phyloP scores from a whole-genome alignment of 768 basidiomycete species.

The Agrocybe chaxingu region DNA sequence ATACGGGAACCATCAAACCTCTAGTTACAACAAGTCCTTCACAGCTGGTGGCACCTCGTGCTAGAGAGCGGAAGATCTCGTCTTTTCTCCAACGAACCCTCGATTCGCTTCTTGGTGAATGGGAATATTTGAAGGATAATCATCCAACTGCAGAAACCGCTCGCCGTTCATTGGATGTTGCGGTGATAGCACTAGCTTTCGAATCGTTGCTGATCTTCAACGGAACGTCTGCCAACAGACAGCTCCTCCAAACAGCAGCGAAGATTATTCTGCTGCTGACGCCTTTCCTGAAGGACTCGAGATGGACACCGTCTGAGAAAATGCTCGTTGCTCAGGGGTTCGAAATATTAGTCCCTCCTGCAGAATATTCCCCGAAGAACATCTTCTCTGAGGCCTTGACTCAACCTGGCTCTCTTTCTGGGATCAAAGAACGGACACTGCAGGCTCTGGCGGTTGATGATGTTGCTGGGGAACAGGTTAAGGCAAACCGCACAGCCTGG shows the following conservation, averaged over 20 bases:
- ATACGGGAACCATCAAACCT: too few relatives aligned
- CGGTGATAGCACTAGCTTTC: conserved; percentile 63
- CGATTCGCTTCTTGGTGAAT: conserved; percentile 45
- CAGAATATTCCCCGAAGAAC: conserved; percentile 24
- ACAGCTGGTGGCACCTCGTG: conserved; percentile 44
- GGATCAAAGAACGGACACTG: conserved; percentile 60
- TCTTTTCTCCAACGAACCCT: conserved; percentile 61
- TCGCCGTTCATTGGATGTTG: conserved; percentile 67
- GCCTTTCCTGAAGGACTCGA: conserved; percentile 35
- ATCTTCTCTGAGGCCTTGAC: conserved; percentile 43
- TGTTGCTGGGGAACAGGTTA: conserved; percentile 4
- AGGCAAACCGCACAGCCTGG: conserved; percentile 34
- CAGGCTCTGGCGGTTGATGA: conserved; percentile 27
- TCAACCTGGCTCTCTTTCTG: conserved; percentile 43
- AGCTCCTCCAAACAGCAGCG: conserved; percentile 62
- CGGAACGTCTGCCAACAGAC: conserved; percentile 56
- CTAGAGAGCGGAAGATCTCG: conserved; percentile 61
- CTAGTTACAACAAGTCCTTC: not conserved
- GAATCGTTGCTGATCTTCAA: conserved; percentile 65
- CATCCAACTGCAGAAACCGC: conserved; percentile 59
- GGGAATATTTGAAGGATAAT: conserved; percentile 34
- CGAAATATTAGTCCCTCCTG: conserved; percentile 55
- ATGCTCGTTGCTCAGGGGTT: conserved; percentile 63
- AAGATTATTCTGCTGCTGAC: conserved; percentile 39
- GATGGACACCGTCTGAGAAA: conserved; percentile 63